Conservation (phyloP, 2,329 filamentous ascomycete species). For the Xylaria sp. region DNA sequence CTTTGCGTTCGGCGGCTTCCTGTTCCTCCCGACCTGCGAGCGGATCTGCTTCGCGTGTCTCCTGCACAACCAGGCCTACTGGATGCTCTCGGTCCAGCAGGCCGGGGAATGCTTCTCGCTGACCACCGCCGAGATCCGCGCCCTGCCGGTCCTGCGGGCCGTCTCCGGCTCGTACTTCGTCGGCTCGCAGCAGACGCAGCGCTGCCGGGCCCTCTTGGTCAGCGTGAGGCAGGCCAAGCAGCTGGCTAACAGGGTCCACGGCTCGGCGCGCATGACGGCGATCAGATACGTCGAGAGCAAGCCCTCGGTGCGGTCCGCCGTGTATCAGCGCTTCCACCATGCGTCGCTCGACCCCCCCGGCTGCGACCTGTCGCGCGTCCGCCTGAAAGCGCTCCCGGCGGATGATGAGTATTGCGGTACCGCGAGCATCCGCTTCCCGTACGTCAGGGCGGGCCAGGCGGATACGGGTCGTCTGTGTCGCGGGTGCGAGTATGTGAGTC, state of each 20-base stretch:
- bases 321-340: slow-evolving; percentile 31
- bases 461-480: slow-evolving; percentile 35
- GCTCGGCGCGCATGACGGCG: slow-evolving; percentile 22
- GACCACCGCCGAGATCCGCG: neutral
- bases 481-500: slow-evolving; percentile 31
- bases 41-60: slow-evolving; percentile 42
- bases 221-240: slow-evolving; percentile 40
- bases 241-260: slow-evolving; percentile 37
- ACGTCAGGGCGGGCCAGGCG: slow-evolving; percentile 22
- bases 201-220: slow-evolving; percentile 32
- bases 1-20: slow-evolving; percentile 38
- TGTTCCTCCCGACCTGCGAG: slow-evolving; percentile 43
- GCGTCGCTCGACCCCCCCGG: slow-evolving; percentile 31
- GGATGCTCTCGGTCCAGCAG: slow-evolving; percentile 32
- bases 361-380: slow-evolving; percentile 33
- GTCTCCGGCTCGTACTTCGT: slow-evolving; percentile 36
- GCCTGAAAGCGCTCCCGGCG: slow-evolving; percentile 25
- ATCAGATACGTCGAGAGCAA: slow-evolving; percentile 13
- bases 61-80: slow-evolving; percentile 31
- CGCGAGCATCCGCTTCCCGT: slow-evolving; percentile 38
- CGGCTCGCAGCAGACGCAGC: slow-evolving; percentile 17
- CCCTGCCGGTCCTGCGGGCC: slow-evolving; percentile 9
- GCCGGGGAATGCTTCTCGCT: slow-evolving; percentile 23
- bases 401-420: slow-evolving; percentile 36
- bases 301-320: neutral